phyloP scores from a whole-genome alignment of 2,329 filamentous ascomycete species.

The Arthrinium phaeospermum region DNA sequence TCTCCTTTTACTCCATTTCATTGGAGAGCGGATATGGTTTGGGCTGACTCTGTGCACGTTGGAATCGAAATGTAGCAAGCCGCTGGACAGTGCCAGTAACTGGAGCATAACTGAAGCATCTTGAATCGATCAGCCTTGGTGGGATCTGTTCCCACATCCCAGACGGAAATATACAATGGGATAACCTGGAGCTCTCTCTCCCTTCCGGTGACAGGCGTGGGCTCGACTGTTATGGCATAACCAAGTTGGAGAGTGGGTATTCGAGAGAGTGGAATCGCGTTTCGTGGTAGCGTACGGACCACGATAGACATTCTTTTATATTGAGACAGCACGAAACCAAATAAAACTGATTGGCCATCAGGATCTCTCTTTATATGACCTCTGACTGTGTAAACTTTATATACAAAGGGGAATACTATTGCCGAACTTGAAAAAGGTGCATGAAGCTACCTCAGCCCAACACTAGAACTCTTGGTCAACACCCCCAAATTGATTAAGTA shows the following conservation, averaged over 20 bases:
- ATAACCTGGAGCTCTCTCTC: not conserved
- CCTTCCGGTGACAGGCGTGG: not conserved
- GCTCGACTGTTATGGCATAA: not conserved
- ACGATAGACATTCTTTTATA: not conserved
- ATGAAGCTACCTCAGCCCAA: too few species aligned
- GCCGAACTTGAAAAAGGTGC: too few species aligned
- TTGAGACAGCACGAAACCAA: not conserved
- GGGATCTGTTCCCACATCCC: not conserved
- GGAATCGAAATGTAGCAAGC: not conserved
- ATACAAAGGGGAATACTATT: too few species aligned
- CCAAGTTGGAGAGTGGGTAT: not conserved
- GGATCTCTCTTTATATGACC: not conserved
- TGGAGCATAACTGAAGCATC: not conserved
- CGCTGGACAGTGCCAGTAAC: not conserved
- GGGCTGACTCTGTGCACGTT: not conserved
- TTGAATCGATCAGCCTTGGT: not conserved
- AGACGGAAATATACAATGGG: too few species aligned
- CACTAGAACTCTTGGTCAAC: too few species aligned
- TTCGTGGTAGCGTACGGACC: not conserved
- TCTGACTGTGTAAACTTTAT: too few species aligned
- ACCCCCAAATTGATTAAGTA: too few species aligned
- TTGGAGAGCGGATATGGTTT: too few species aligned
- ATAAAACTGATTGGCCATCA: conserved; percentile 1
- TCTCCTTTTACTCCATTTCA: not conserved
- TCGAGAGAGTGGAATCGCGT: not conserved